A percentile compares a stretch with the other conserved stretches of the same genome.
These are phyloP conservation scores for Tephrocybe sp. DNA, from an alignment of 768 basidiomycete species.

Conservation along the genomic window DNA sequence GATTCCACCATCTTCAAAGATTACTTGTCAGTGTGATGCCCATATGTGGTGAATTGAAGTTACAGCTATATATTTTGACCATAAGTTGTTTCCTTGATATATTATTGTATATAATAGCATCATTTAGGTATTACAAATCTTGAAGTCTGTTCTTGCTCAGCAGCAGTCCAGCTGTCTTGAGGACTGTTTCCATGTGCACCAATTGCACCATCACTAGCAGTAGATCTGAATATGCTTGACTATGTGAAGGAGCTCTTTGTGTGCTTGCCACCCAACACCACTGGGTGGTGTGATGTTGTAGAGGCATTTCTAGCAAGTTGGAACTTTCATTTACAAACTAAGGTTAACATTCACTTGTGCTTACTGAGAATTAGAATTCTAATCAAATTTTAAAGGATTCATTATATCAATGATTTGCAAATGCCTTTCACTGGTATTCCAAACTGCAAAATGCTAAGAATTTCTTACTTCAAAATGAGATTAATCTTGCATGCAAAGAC, in stretches of 20 bases:
- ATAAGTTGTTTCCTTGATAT: too few species aligned
- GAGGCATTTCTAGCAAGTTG: background rate
- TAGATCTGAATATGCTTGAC: background rate
- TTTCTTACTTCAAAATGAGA: background rate
- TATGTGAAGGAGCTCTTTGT: slow-evolving; percentile 1
- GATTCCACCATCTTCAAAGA: background rate
- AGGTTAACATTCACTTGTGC: background rate
- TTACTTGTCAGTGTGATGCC: too few species aligned
- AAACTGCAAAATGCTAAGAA: background rate
- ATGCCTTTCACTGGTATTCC: background rate
- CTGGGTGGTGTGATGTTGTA: background rate
- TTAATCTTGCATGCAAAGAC: too few species aligned
- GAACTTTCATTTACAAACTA: background rate
- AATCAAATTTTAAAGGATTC: background rate
- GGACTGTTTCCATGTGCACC: background rate
- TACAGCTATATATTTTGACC: too few species aligned
- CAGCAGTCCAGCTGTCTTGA: background rate
- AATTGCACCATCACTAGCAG: background rate
- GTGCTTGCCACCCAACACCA: background rate
- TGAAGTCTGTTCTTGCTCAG: background rate
- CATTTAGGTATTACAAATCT: background rate
- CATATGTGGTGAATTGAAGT: too few species aligned
- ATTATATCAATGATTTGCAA: background rate
- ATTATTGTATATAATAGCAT: too few species aligned
- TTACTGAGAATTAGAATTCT: too few species aligned